These are phyloP conservation scores for Lactarius tabidus DNA, from an alignment of 768 basidiomycete genomes.

Conservation along the genomic window DNA sequence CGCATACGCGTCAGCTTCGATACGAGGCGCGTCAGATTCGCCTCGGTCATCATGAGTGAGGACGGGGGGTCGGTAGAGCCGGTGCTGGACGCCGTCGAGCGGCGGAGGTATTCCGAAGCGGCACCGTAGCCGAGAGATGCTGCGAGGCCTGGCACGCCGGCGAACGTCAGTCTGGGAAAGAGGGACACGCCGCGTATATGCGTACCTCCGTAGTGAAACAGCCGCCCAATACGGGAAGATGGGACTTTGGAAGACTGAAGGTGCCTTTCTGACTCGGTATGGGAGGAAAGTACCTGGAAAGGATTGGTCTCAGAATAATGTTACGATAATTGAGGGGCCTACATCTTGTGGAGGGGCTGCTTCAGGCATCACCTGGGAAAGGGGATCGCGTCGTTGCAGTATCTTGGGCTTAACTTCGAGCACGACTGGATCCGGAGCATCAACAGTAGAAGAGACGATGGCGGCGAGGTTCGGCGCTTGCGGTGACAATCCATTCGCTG, in stretches of 20 bases:
- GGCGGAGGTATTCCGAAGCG: slow-evolving; percentile 78
- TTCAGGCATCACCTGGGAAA: background rate
- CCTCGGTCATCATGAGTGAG: slow-evolving; percentile 83
- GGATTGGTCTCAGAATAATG: background rate
- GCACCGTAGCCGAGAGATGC: slow-evolving; percentile 87
- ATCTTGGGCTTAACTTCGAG: background rate
- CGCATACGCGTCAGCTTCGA: slow-evolving; percentile 93
- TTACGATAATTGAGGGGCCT: slow-evolving; percentile 4
- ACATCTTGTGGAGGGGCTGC: slow-evolving; percentile 12
- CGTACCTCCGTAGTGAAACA: slow-evolving; percentile 92
- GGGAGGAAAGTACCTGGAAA: slow-evolving; percentile 1
- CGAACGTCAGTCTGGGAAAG: background rate
- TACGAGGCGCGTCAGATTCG: slow-evolving; percentile 85
- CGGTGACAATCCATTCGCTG: background rate
- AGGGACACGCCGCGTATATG: background rate
- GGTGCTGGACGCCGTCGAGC: slow-evolving; percentile 40
- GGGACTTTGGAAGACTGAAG: slow-evolving; percentile 86
- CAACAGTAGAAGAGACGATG: background rate
- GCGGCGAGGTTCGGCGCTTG: background rate
- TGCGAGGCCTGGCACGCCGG: slow-evolving; percentile 62
- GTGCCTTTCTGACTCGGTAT: slow-evolving; percentile 34
- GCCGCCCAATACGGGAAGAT: slow-evolving; percentile 78
- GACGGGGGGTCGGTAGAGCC: slow-evolving; percentile 31
- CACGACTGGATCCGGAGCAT: background rate
- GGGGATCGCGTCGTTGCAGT: background rate